Base-by-base conservation (phyloP, 495 filamentous ascomycete genomes). In the Talaromyces stipitatus region DNA sequence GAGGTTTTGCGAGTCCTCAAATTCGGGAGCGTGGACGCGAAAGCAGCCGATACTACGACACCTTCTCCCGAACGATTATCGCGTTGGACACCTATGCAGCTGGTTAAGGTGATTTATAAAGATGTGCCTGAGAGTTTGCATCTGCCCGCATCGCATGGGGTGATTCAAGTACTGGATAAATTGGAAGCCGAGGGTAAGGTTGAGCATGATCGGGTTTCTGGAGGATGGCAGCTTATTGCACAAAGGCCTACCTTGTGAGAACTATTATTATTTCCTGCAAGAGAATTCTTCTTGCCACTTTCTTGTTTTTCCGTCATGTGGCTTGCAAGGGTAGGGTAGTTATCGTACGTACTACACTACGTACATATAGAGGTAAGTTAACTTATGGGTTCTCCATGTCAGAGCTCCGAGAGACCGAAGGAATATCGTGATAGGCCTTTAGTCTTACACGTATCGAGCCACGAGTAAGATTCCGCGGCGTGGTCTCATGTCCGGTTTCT, bases 21-120 rank as follows among this genome's bases (percentile, higher is more conserved):
- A 33, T 69, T 69, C 29, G 63, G 64, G 2, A 71, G 66, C 36
- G 67, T 72, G 28, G 68, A 68, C 24, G 62, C 67, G 10, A 58
- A 56, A 11, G 60, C 60, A 18, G 59, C 56, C n/a, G 68, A 69
- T 36, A 6, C 50, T 22, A n/a, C 20, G 10, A n/a, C n/a, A n/a
- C 12, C 12, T 2, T 61, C 66, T n/a, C 65, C 65, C 10, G 70
- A 69, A 47, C 64, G 60, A 26, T 64, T 54, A 59, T 33, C 36
- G 26, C 66, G 61, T 0, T 90, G 85, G 85, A 86, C 83, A 20
- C 72, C 83, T 7, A 85, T 92, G 75, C 87, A 91, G 64, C 74
- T 97, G 43, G 95, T 97, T 24, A 87, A 88, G 70, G 71, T 84
- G 23, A 88, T 98, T 20, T 98, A 98, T 64, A 76, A 77, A 43